These are phyloP conservation scores for Populus euphratica DNA, from an alignment of 345 rosid genomes.

Conservation along the genomic window DNA sequence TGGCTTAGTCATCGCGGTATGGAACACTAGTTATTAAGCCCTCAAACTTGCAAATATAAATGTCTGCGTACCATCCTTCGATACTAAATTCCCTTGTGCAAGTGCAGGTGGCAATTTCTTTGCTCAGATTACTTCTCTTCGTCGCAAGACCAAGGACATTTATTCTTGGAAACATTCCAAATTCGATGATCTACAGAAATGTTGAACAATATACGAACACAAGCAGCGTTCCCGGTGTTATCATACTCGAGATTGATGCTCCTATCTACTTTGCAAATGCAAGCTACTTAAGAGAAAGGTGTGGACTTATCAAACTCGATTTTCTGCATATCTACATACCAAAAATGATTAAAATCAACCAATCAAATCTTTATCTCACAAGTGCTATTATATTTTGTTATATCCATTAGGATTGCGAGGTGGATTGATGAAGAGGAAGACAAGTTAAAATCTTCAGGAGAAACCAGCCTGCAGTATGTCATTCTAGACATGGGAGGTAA, in stretches of 20 bases:
- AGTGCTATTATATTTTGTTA: not conserved
- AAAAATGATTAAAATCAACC: not conserved
- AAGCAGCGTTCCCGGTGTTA: slow-evolving; percentile 47
- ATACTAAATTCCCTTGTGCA: not conserved
- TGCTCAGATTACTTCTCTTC: slow-evolving; percentile 64
- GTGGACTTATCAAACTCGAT: not conserved
- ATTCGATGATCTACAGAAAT: slow-evolving; percentile 55
- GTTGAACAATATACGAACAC: slow-evolving; percentile 68
- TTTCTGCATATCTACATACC: not conserved
- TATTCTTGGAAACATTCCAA: slow-evolving; percentile 62
- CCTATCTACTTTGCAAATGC: slow-evolving; percentile 88
- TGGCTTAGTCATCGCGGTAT: slow-evolving; percentile 70
- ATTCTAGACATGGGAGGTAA: slow-evolving; percentile 68
- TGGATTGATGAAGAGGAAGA: slow-evolving; percentile 88
- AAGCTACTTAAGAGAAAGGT: slow-evolving; percentile 85
- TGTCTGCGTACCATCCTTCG: not conserved
- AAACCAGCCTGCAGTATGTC: slow-evolving; percentile 56
- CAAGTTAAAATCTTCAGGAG: slow-evolving; percentile 45
- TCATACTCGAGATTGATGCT: slow-evolving; percentile 71
- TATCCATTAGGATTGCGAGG: slow-evolving; percentile 50
- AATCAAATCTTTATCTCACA: not conserved
- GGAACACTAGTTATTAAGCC: not conserved
- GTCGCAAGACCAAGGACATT: slow-evolving; percentile 78
- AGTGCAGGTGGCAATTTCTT: slow-evolving; percentile 59
- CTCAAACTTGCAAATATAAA: not conserved